Percentiles rank a stretch among this genome's conserved stretches.
These are phyloP conservation scores for Trichosporon sp. DNA, from an alignment of 1,284 basidiomycete genomes.

Conservation along the genomic window DNA sequence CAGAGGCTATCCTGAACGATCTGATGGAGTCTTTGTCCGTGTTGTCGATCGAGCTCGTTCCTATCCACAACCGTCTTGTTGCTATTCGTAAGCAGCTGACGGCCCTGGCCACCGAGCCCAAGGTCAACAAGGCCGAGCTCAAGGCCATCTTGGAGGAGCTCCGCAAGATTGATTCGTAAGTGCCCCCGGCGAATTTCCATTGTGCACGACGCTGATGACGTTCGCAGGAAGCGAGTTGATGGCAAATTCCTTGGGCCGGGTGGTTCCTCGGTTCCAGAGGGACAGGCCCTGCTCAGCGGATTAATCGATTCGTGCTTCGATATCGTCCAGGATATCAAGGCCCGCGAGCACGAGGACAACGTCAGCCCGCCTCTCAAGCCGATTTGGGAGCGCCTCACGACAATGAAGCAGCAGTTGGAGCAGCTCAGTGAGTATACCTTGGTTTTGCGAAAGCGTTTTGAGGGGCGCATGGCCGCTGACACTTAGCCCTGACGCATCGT, in stretches of 20 bases:
- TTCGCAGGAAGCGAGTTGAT: slow-evolving; percentile 74
- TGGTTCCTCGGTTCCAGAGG: slow-evolving; percentile 76
- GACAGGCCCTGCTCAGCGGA: slow-evolving; percentile 71
- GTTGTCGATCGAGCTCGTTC: slow-evolving; percentile 78
- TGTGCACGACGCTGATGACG: slow-evolving; percentile 8
- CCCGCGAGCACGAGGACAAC: slow-evolving; percentile 85
- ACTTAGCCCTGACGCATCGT: slow-evolving; percentile 79
- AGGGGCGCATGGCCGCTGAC: too few species aligned
- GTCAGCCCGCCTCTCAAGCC: slow-evolving; percentile 83
- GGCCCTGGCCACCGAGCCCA: slow-evolving; percentile 79
- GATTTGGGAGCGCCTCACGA: slow-evolving; percentile 86
- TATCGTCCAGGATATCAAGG: slow-evolving; percentile 91
- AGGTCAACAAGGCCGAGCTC: slow-evolving; percentile 76
- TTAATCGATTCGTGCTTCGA: slow-evolving; percentile 96
- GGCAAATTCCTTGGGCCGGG: slow-evolving; percentile 93
- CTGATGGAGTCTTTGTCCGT: slow-evolving; percentile 79
- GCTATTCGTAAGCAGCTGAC: slow-evolving; percentile 83
- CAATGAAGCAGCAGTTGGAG: slow-evolving; percentile 60
- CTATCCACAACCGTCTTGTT: slow-evolving; percentile 84
- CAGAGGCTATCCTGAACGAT: slow-evolving; percentile 70
- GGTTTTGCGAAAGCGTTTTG: neutral
- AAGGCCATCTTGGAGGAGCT: slow-evolving; percentile 89
- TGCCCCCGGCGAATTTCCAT: slow-evolving; percentile 29
- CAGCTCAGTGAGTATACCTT: slow-evolving; percentile 37
- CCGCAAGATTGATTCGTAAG: slow-evolving; percentile 88